Conservation (phyloP, 2,329 filamentous ascomycete species). For the Verticillium klebahnii region DNA sequence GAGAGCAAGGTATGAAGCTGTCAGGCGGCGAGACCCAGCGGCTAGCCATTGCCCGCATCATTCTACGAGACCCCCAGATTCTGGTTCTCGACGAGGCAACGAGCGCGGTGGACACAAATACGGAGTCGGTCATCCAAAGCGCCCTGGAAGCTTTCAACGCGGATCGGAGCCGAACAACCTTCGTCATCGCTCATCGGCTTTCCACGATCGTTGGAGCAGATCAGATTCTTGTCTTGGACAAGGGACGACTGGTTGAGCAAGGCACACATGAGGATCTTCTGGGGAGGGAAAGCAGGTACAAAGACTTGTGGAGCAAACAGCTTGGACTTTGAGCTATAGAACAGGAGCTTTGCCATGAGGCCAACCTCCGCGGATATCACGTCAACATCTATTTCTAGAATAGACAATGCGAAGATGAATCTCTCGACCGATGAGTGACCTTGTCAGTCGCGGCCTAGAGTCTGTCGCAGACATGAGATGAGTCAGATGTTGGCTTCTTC, state of each 20-base stretch:
- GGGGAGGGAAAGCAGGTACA: constrained; percentile 54
- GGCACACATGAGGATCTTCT: constrained; percentile 58
- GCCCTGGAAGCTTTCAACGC: constrained; percentile 54
- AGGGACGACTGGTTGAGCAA: constrained; percentile 59
- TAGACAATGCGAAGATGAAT: no score
- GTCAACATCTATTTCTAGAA: no score
- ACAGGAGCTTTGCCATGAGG: no score
- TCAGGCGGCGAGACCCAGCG: constrained; percentile 65
- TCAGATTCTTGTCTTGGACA: constrained; percentile 59
- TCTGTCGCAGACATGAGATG: no score
- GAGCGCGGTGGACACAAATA: constrained; percentile 68
- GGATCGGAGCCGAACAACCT: constrained; percentile 52
- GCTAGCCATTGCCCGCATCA: constrained; percentile 64
- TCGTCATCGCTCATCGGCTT: constrained; percentile 64
- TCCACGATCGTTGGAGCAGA: constrained; percentile 69
- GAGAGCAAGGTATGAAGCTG: constrained; percentile 52
- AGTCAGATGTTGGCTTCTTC: not conserved
- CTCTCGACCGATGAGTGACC: no score
- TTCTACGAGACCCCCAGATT: constrained; percentile 70
- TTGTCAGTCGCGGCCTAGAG: no score
- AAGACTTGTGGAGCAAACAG: constrained; percentile 62
- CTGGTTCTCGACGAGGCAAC: constrained; percentile 77
- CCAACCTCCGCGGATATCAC: no score
- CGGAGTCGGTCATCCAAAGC: constrained; percentile 61
- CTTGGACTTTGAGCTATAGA: not conserved